These are phyloP conservation scores for Boeremia lycopersici DNA, from an alignment of 2,329 filamentous ascomycete species.

Conservation along the genomic window DNA sequence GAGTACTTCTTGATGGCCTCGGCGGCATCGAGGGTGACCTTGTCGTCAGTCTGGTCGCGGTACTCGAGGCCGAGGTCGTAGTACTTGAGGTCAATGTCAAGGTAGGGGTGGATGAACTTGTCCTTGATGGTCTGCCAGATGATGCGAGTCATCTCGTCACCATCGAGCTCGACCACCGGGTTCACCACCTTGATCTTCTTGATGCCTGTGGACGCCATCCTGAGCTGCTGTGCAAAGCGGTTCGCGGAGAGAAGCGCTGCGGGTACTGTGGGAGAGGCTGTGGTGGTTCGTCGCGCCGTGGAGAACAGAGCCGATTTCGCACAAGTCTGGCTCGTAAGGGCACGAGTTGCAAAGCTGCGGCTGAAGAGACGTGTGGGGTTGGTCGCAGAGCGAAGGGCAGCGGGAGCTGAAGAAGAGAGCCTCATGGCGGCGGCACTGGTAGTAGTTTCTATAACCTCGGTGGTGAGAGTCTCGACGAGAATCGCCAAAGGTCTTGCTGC, in stretches of 20 bases:
- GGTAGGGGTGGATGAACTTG: conserved; percentile 95
- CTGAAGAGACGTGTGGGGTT: conserved; percentile 26
- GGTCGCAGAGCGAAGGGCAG: conserved; percentile 33
- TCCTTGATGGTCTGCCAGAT: conserved; percentile 99
- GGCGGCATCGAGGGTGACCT: conserved; percentile 93
- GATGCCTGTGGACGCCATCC: conserved; percentile 70
- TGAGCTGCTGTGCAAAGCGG: conserved; percentile 28
- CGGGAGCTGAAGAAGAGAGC: conserved; percentile 34
- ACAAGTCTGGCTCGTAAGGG: conserved; percentile 31
- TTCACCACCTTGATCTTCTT: conserved; percentile 99
- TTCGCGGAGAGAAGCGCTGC: conserved; percentile 3
- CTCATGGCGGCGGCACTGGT: conserved; percentile 32
- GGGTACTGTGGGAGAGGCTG: conserved; percentile 15
- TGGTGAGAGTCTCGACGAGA: conserved; percentile 20
- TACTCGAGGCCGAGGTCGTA: conserved; percentile 93
- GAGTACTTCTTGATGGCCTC: conserved; percentile 99
- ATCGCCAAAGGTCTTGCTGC: conserved; percentile 18
- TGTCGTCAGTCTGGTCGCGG: conserved; percentile 93
- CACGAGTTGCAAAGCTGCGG: conserved; percentile 39
- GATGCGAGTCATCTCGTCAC: conserved; percentile 94
- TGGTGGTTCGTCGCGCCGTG: conserved; percentile 23
- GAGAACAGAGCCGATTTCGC: conserved; percentile 32
- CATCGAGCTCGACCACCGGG: conserved; percentile 96
- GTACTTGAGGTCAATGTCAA: conserved; percentile 98
- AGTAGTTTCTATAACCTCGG: conserved; percentile 37